These are phyloP conservation scores for Murraya koenigii DNA, from an alignment of 345 rosid genomes.

Conservation along the genomic window DNA sequence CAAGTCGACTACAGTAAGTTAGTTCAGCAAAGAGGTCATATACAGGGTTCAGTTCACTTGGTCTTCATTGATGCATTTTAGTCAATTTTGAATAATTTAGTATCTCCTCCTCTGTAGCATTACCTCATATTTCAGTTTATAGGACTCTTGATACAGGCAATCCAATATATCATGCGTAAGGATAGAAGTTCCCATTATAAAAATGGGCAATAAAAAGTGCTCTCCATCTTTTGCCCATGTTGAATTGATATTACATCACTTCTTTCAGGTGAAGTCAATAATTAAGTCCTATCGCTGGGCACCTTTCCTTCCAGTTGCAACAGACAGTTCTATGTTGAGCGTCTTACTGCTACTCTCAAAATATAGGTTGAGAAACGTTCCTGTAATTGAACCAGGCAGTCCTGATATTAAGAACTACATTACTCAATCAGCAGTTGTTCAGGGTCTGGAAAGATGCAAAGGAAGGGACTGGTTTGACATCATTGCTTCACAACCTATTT, in stretches of 20 bases:
- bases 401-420: constrained; percentile 75
- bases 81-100: background rate
- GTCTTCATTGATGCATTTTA: background rate
- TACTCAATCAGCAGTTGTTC: constrained; percentile 82
- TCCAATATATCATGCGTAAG: background rate
- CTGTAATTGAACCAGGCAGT: constrained; percentile 63
- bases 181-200: background rate
- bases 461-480: constrained; percentile 96
- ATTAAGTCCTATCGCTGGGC: constrained; percentile 74
- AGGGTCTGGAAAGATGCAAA: constrained; percentile 72
- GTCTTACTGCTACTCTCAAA: constrained; percentile 76
- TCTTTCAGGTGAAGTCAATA: constrained; percentile 61
- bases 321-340: constrained; percentile 80
- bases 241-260: background rate
- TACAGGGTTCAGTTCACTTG: background rate
- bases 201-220: background rate
- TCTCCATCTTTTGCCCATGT: background rate
- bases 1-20: constrained; percentile 68
- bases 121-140: background rate
- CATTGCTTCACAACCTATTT: constrained; percentile 54
- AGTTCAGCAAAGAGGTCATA: background rate
- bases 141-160: background rate
- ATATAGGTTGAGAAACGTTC: constrained; percentile 74
- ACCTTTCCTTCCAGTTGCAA: constrained; percentile 76
- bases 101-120: background rate